Evolutionary conservation across 441 rosid genomes (phyloP), one percentile per base, ranked within the genome.

Genomic region (Hura crepitans): DNA sequence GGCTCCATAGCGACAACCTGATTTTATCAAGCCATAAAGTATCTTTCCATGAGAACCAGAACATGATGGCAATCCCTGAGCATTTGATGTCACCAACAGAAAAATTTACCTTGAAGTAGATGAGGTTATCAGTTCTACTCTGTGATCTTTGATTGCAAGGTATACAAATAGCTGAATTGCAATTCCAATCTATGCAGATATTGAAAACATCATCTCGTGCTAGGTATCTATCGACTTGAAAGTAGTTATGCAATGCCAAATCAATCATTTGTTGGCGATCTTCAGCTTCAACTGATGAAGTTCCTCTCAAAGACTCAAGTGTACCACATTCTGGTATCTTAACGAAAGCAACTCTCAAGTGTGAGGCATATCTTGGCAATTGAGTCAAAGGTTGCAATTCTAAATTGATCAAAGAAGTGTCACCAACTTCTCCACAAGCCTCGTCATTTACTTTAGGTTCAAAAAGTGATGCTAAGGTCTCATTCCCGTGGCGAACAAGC

Each of bases 1-100:
- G 99, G 99, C 82, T 94, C 97, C 96, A 90, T 78, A 7, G 97
- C 87, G 55, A 90, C 85, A 63, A 92, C 99, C 97, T 94, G 85
- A 67, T 37, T 70, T 75, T 47, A 78, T 27, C 33, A 56, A 56
- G 14, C 15, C 13, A 56, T 13, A 18, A 80, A 85, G 57, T 50
- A 72, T 62, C 66, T 69, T 68, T 50, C 49, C 33, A 81, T 75
- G 66, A 77, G 55, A 71, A 60, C 72, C 72, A 22, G 60, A n/a
- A n/a, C n/a, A n/a, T n/a, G 57, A 45, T 68, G 33, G 60, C 30
- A 71, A 39, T 60, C 67, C 65, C 35, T 53, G 22, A 57, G 71
- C 60, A 50, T 15, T 43, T 28, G 23, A 18, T 69, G 66, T 57
- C 58, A 66, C 31, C 15, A 59, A 22, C 3, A 70, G 8, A 42